phyloP scores from a whole-genome alignment of 768 basidiomycete species.

The Leccinum broughii region DNA sequence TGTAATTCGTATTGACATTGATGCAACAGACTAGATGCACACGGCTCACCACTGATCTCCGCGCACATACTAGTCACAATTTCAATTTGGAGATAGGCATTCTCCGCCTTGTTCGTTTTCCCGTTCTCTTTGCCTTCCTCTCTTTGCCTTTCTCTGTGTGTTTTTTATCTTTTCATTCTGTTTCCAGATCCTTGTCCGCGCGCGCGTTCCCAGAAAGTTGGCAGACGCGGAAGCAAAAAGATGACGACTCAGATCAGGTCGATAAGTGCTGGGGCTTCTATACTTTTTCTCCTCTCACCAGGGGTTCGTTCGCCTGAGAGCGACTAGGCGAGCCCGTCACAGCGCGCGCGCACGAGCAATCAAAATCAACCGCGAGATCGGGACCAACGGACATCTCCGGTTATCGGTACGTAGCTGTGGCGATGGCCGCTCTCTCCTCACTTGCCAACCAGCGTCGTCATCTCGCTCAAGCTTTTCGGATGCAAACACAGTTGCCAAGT shows the following conservation, averaged over 20 bases:
- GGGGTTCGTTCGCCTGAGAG: not conserved
- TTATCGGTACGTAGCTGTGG: not conserved
- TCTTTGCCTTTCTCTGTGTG: not conserved
- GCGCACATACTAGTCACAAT: slow-evolving; percentile 16
- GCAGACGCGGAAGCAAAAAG: not conserved
- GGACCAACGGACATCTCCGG: not conserved
- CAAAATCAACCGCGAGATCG: not conserved
- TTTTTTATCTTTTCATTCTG: not conserved
- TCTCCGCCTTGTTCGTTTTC: not conserved
- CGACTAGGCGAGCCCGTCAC: not conserved
- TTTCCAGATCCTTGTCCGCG: slow-evolving; percentile 12
- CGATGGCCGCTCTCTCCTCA: not conserved
- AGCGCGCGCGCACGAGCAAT: not conserved
- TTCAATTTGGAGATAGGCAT: not conserved
- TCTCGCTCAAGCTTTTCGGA: not conserved
- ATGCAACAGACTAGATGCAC: not conserved
- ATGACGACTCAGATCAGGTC: slow-evolving; percentile 5
- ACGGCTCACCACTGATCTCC: slow-evolving; percentile 15
- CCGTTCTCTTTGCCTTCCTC: not conserved
- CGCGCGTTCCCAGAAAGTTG: not conserved
- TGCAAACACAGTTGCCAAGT: not conserved
- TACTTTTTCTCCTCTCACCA: not conserved
- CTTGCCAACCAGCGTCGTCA: not conserved
- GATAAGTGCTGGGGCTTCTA: not conserved
- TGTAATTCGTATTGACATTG: slow-evolving; percentile 5